Conservation (phyloP, 768 basidiomycete species). For the Psilocybe sp. region DNA sequence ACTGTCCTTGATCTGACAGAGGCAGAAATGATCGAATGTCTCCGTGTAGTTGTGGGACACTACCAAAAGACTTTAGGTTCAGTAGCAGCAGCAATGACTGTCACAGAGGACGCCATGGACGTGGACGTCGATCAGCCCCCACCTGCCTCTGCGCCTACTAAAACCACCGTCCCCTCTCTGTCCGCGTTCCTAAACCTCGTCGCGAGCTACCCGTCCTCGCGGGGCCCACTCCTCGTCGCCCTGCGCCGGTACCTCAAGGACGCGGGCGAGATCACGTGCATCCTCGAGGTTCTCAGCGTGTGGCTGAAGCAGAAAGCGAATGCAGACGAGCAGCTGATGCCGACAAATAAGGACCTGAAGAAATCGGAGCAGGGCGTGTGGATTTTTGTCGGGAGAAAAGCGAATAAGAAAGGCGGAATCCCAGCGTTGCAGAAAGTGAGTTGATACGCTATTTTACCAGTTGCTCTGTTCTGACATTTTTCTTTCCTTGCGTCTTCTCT, state of each 20-base stretch:
- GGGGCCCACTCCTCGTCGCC: slow-evolving; percentile 43
- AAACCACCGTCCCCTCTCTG: slow-evolving; percentile 23
- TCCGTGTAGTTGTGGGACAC: slow-evolving; percentile 40
- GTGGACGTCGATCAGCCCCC: slow-evolving; percentile 24
- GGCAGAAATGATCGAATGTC: slow-evolving; percentile 52
- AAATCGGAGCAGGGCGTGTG: slow-evolving; percentile 41
- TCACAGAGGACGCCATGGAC: slow-evolving; percentile 40
- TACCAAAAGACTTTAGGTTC: slow-evolving; percentile 33
- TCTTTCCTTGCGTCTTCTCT: not conserved
- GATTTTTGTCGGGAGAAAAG: slow-evolving; percentile 26
- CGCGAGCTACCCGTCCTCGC: slow-evolving; percentile 36
- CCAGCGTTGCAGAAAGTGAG: slow-evolving; percentile 44
- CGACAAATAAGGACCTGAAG: slow-evolving; percentile 33
- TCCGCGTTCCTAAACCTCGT: slow-evolving; percentile 33
- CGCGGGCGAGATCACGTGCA: slow-evolving; percentile 41
- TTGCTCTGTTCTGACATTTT: not conserved
- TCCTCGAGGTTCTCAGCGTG: slow-evolving; percentile 44
- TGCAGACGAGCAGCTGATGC: slow-evolving; percentile 34
- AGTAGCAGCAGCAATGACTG: slow-evolving; percentile 7
- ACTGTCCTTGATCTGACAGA: slow-evolving; percentile 65
- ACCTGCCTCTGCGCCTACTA: not conserved
- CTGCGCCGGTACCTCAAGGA: slow-evolving; percentile 48
- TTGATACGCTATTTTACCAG: not conserved
- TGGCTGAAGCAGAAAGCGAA: slow-evolving; percentile 44
- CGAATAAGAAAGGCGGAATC: slow-evolving; percentile 24